Evolutionary conservation across 441 rosid genomes (phyloP), one percentile per base, ranked within the genome.

Genomic region (Hypseocharis bilobata): DNA sequence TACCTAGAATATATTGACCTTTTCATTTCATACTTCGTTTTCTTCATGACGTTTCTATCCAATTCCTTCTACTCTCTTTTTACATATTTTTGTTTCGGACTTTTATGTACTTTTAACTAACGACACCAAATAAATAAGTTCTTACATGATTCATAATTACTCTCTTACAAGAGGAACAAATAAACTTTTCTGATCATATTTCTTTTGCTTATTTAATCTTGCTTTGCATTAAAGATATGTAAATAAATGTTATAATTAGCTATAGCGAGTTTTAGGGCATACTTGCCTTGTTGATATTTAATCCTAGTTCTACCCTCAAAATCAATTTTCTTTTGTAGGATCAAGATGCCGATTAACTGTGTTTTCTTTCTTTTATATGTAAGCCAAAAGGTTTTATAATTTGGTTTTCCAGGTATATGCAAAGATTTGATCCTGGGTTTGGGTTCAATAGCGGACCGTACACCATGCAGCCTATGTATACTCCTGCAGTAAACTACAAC

Each of bases 371-470:
- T 40, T 62, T 56, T 4, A 25, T 22, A 8, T 26, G 59, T 16
- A 0, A 6, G 23, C 47, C 32, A 7, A 47, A 64, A 27, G 6
- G 6, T 69, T 34, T 29, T 25, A n/a, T 64, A 13, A 38, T 14
- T n/a, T 42, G 27, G 29, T 56, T 59, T 64, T 70, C 56, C 75
- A 88, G 96, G 84, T 88, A 86, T 64, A 64, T 79, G 80, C 92
- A 85, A 78, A 82, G 92, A 73, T 88, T 86, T 82, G 96, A 88
- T 69, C 90, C 96, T 36, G 92, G 92, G 44, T 88, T 88, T 65
- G 88, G 88, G 47, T 88, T 85, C 76, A 82, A 61, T 71, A 80
- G 77, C 27, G 87, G 87, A 56, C 82, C 86, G 19, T 88, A 82
- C 73, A 34, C 88, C 19, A 69, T 88, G 60, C 92, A 83, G 71